These are phyloP conservation scores for Penicillium frequentans DNA, from an alignment of 2,329 filamentous ascomycete species.

Conservation along the genomic window DNA sequence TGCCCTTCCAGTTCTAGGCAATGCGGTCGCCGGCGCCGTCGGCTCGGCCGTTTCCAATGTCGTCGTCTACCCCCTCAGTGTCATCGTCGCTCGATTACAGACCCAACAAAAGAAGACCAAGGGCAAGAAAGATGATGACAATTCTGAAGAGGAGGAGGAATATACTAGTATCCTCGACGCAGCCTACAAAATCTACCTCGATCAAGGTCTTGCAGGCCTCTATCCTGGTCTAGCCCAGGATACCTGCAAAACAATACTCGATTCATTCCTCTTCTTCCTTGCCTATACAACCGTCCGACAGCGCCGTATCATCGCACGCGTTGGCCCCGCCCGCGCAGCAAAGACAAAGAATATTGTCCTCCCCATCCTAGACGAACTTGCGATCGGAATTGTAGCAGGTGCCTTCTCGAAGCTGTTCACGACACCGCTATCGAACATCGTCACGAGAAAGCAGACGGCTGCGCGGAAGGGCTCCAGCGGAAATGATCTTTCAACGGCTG, in stretches of 20 bases:
- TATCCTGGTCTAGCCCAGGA: constrained; percentile 67
- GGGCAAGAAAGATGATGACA: constrained; percentile 51
- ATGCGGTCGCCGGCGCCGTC: constrained; percentile 75
- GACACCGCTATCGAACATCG: constrained; percentile 77
- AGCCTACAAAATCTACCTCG: constrained; percentile 66
- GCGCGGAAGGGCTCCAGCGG: constrained; percentile 11
- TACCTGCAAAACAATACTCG: constrained; percentile 66
- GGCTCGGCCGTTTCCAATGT: constrained; percentile 79
- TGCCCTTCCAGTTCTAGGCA: constrained; percentile 71
- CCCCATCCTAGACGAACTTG: constrained; percentile 69
- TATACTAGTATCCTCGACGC: constrained; percentile 70
- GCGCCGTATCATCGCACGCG: constrained; percentile 43
- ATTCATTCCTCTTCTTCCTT: constrained; percentile 84
- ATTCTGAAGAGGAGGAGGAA: constrained; percentile 43
- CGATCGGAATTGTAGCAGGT: constrained; percentile 68
- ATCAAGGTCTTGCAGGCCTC: constrained; percentile 73
- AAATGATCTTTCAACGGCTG: constrained; percentile 41
- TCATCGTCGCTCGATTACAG: constrained; percentile 79
- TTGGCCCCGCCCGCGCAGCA: constrained; percentile 19
- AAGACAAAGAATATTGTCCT: constrained; percentile 43
- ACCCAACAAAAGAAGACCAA: constrained; percentile 61
- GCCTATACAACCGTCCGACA: constrained; percentile 65
- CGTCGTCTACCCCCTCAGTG: constrained; percentile 75
- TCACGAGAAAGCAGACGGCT: constrained; percentile 75
- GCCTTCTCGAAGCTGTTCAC: constrained; percentile 74